These are phyloP conservation scores for Candida broadrunensis DNA, from an alignment of 805 yeast species.

Conservation along the genomic window DNA sequence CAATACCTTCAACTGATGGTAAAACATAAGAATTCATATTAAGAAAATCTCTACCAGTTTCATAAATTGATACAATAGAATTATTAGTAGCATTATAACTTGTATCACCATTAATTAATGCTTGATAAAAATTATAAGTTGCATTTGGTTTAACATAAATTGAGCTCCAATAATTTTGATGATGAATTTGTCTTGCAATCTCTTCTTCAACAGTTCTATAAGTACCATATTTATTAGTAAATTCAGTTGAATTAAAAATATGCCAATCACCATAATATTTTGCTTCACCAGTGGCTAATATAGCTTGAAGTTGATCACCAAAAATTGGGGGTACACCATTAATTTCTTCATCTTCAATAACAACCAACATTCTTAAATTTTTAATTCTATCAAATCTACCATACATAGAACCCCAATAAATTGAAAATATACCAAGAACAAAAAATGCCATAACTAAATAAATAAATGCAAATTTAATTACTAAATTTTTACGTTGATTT, in stretches of 20 bases:
- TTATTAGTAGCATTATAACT: constrained; percentile 23
- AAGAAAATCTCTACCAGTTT: constrained; percentile 61
- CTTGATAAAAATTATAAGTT: constrained; percentile 33
- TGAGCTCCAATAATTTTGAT: constrained; percentile 62
- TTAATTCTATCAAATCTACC: constrained; percentile 23
- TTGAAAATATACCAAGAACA: constrained; percentile 30
- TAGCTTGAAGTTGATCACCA: constrained; percentile 45
- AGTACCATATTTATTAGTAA: constrained; percentile 22
- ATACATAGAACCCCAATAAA: constrained; percentile 42
- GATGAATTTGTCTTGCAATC: constrained; percentile 44
- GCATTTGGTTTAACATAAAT: constrained; percentile 52
- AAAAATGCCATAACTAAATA: constrained; percentile 31
- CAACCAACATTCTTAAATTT: constrained; percentile 36
- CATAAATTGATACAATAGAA: constrained; percentile 45
- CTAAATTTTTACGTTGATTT: constrained; percentile 15
- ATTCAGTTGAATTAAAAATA: constrained; percentile 23
- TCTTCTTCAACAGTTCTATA: constrained; percentile 31
- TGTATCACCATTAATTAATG: constrained; percentile 35
- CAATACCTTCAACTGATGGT: constrained; percentile 41
- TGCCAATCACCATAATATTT: constrained; percentile 34
- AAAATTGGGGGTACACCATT: constrained; percentile 35
- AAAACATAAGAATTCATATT: constrained; percentile 41
- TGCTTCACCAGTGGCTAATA: constrained; percentile 20
- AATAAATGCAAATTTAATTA: constrained; percentile 14
- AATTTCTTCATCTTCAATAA: constrained; percentile 19